Base-by-base conservation (phyloP, 2,329 filamentous ascomycete species). In the Cephalotrichum gorgonifer region DNA sequence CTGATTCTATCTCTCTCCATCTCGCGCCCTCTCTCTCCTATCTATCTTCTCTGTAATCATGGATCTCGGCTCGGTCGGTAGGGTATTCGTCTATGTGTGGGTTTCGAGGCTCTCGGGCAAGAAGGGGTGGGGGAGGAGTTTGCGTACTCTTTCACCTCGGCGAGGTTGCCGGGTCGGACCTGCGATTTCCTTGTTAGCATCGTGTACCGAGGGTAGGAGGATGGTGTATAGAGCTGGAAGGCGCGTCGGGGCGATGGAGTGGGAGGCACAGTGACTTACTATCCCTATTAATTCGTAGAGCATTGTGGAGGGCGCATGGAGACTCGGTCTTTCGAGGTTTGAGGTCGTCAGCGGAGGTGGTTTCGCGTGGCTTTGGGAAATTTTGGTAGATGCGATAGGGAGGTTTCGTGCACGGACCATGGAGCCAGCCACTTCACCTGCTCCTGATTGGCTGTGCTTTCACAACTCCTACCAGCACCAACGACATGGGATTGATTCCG, bases 231-330 rank as follows among this genome's bases (percentile, higher is more conserved):
- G 2, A 25, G 14, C 17, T 15, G 31, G 44, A 23, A 28, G 17
- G 11, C 14, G 23, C 17, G 25, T n/a, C 3, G 11, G 41, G 25
- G n/a, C 3, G 6, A 6, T 15, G 6, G 28, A n/a, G 11, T 23
- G 44, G 25, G 7, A n/a, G 4, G n/a, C n/a, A n/a, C n/a, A n/a
- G n/a, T n/a, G 11, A 72, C 85, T 61, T 72, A 96, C 93, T 71
- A 96, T 85, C 67, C 87, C 93, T 68, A 98, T 93, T 62, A 97
- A 75, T 74, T 98, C 93, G 76, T 98, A 98, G 71, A 98, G 74
- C 93, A 98, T 96, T 56, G 66, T 75, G 63, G 57, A 54, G 59
- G 57, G 58, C 58, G 58, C 61, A 62, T 67, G 41, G 28, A 38
- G n/a, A 23, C n/a, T 30, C 23, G 27, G 15, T n/a, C 14, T 38